Percentiles rank a stretch among this genome's conserved stretches.
Evolutionary conservation across 768 basidiomycete species (phyloP).

Genomic region (Amanita fuliginea): DNA sequence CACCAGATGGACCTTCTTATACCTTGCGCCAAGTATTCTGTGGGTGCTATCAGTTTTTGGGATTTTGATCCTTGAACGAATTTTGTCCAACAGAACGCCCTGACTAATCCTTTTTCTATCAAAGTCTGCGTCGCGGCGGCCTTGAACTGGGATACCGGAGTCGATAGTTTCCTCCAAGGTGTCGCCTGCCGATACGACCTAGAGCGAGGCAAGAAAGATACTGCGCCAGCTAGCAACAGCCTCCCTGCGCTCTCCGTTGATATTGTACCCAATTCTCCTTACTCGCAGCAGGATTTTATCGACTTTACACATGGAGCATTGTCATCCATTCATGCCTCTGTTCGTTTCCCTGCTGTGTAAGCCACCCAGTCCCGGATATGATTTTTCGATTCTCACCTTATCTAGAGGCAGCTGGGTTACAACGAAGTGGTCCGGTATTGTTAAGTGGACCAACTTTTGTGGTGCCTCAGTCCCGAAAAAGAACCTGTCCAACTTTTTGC

Average conservation of each 20-base stretch:
- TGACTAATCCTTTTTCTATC: conserved; percentile 6
- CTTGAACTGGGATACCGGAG: conserved; percentile 4
- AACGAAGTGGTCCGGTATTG: conserved; percentile 4
- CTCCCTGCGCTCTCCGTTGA: conserved; percentile 4
- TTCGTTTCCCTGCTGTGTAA: conserved; percentile 2
- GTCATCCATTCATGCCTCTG: conserved; percentile 2
- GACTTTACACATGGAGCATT: conserved; percentile 3
- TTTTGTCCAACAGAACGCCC: conserved; percentile 3
- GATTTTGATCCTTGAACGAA: not conserved
- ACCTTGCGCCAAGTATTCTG: conserved; percentile 4
- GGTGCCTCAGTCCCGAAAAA: conserved; percentile 1
- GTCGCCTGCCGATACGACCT: conserved; percentile 8
- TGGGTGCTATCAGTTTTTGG: not conserved
- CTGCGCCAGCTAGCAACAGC: conserved; percentile 3
- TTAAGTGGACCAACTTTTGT: conserved; percentile 10
- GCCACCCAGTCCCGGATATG: not conserved
- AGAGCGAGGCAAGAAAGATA: not conserved
- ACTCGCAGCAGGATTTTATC: conserved; percentile 4
- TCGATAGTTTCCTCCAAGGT: conserved; percentile 8
- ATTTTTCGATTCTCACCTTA: not conserved
- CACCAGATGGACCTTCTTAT: conserved; percentile 6
- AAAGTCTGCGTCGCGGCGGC: conserved; percentile 6
- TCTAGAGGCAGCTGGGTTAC: not conserved
- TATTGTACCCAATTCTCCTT: conserved; percentile 2
- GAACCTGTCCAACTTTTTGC: conserved; percentile 7